Base-by-base conservation (phyloP, 2,329 filamentous ascomycete species). In the Neopestalotiopsis rosae region DNA sequence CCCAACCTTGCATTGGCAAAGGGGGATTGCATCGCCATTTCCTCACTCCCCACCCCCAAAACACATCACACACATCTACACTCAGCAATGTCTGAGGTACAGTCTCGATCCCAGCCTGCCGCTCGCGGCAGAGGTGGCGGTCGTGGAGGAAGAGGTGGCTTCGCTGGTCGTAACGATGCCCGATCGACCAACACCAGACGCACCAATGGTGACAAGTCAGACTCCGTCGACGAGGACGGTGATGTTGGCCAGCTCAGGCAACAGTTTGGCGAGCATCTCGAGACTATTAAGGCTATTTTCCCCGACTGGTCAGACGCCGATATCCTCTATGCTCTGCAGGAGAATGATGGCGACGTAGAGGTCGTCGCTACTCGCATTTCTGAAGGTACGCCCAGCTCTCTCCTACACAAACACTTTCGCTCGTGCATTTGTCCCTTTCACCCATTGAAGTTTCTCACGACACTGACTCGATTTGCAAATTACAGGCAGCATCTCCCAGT, bases 281-380 rank as follows among this genome's bases (percentile, higher is more conserved):
- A 87, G 71, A 90, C 91, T 77, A 90, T 99, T 80, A 94, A 94
- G 84, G 95, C 97, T 81, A 91, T 98, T 85, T 98, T 97, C 85
- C 90, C 94, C 70, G 92, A 94, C 82, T 98, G 95, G 96, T 95
- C 94, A 75, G 94, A 97, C 78, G 94, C 95, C 81, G 95, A 98
- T 81, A 90, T 98, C 72, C 90, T 98, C 72, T 96, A 96, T 80
- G 95, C 95, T 71, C 87, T 99, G 70, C 90, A 97, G 81, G 96
- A 99, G 85, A 92, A 91, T 68, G 89, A 93, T 76, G 93, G 93
- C 76, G 92, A 96, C 81, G 86, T 94, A 76, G 88, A 92, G 75
- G 83, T 89, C 75, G 90, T 92, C 73, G 92, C 93, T 78, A 90
- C 92, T 76, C 90, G 91, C 81, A 95, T 96, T 81, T 90, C 91